phyloP scores from a whole-genome alignment of 345 rosid genomes.

The rapeseed (Brassica napus) region DNA sequence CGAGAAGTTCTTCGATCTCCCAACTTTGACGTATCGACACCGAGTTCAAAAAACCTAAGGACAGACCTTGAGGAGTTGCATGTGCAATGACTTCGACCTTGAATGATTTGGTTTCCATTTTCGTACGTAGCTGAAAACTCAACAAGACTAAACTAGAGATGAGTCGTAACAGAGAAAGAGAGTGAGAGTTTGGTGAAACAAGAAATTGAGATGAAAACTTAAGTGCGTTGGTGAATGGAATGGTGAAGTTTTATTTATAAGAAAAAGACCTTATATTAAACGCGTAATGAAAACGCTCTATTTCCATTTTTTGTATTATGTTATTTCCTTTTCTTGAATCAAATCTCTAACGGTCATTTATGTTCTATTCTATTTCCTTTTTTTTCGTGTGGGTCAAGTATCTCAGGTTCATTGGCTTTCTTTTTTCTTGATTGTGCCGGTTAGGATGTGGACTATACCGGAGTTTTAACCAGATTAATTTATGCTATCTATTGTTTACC shows the following conservation, averaged over 20 bases:
- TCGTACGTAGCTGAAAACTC: neutral
- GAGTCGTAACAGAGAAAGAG: neutral
- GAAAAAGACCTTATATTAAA: neutral
- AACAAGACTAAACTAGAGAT: too few species aligned
- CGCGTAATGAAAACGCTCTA: neutral
- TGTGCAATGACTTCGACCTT: neutral
- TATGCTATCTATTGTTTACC: too few species aligned
- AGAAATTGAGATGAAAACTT: neutral
- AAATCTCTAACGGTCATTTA: neutral
- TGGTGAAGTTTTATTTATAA: neutral
- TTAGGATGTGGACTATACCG: too few species aligned
- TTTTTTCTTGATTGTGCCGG: too few species aligned
- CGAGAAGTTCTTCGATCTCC: neutral
- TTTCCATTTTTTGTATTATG: neutral
- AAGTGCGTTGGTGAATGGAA: neutral
- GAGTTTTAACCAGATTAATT: too few species aligned
- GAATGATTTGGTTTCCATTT: neutral
- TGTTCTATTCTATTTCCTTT: neutral
- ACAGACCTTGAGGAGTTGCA: neutral
- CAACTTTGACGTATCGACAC: neutral
- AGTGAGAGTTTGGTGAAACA: neutral
- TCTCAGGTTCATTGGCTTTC: too few species aligned
- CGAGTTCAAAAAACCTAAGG: neutral
- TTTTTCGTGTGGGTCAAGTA: too few species aligned
- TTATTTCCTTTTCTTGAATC: neutral